Percentiles rank a stretch among this genome's conserved stretches.
phyloP scores from a whole-genome alignment of 2,329 filamentous ascomycete genomes.

The Diaporthe velutina region DNA sequence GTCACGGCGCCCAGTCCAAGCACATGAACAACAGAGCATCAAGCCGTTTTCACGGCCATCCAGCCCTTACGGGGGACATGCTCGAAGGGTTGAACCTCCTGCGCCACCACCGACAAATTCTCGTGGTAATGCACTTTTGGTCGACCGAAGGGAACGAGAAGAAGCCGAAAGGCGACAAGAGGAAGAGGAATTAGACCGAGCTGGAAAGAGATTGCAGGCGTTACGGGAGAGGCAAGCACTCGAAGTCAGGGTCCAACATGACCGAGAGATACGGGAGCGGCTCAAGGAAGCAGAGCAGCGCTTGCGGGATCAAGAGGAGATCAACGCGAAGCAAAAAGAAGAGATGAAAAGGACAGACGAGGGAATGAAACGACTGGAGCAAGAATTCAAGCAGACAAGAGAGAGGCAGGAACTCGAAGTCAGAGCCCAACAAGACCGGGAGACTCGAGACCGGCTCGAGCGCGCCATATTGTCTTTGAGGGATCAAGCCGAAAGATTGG shows the following conservation, averaged over 20 bases:
- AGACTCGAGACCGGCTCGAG: slow-evolving; percentile 2
- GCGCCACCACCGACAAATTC: background rate
- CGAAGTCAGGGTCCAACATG: too few species aligned
- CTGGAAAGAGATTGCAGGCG: background rate
- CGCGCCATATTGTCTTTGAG: background rate
- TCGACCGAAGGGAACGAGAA: background rate
- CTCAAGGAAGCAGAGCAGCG: too few species aligned
- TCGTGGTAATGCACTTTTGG: background rate
- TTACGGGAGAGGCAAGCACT: too few species aligned
- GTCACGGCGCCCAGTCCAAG: background rate
- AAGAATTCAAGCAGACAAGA: background rate
- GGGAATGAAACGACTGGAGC: background rate
- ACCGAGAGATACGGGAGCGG: too few species aligned
- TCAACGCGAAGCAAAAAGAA: too few species aligned
- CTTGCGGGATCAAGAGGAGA: too few species aligned
- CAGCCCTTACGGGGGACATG: background rate
- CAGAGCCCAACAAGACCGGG: background rate
- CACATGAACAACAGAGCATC: background rate
- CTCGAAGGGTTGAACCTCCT: background rate
- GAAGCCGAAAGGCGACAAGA: background rate
- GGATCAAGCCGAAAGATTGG: background rate
- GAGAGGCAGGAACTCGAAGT: background rate
- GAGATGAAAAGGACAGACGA: too few species aligned
- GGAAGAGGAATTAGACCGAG: background rate
- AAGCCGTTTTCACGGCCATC: background rate